A percentile compares a stretch with the other conserved stretches of the same genome.
These are phyloP conservation scores for Cladobotryum protrusum DNA, from an alignment of 2,329 filamentous ascomycete species.

Conservation along the genomic window DNA sequence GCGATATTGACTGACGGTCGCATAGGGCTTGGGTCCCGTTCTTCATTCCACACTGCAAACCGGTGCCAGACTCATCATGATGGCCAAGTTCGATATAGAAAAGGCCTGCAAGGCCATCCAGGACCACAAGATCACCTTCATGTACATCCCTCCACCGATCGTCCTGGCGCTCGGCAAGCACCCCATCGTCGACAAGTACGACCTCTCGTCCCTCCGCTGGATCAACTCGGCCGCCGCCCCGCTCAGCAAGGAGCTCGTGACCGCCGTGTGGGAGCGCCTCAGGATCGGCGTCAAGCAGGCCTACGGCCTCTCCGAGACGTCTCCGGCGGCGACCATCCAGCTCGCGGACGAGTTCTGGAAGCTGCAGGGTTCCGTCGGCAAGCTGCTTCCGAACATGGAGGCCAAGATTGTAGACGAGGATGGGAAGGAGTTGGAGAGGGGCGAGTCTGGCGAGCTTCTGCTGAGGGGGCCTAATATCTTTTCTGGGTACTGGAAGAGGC, in stretches of 20 bases:
- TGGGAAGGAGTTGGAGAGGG: conserved; percentile 49
- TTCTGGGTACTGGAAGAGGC: conserved; percentile 70
- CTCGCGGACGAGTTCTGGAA: conserved; percentile 69
- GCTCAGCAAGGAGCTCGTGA: conserved; percentile 71
- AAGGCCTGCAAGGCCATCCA: conserved; percentile 73
- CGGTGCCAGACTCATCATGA: conserved; percentile 66
- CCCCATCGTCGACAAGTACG: conserved; percentile 70
- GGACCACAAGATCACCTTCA: conserved; percentile 66
- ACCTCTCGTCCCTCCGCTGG: conserved; percentile 72
- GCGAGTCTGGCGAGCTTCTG: conserved; percentile 62
- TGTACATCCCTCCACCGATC: conserved; percentile 79
- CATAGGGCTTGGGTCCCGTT: conserved; percentile 27
- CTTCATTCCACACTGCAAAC: conserved; percentile 37
- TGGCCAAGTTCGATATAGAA: conserved; percentile 71
- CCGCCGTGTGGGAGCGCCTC: conserved; percentile 66
- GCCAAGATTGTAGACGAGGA: conserved; percentile 71
- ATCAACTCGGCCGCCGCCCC: conserved; percentile 86
- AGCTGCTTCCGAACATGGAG: conserved; percentile 69
- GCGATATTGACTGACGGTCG: neutral
- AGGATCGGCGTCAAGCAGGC: conserved; percentile 83
- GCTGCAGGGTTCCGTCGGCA: conserved; percentile 72
- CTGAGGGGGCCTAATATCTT: conserved; percentile 77
- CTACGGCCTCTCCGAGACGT: conserved; percentile 84
- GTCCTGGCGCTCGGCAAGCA: conserved; percentile 75
- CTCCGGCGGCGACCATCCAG: conserved; percentile 70